Percentiles rank a stretch among this genome's conserved stretches.
phyloP scores from a whole-genome alignment of 164 flowering plant species.

The Protea cynaroides region DNA sequence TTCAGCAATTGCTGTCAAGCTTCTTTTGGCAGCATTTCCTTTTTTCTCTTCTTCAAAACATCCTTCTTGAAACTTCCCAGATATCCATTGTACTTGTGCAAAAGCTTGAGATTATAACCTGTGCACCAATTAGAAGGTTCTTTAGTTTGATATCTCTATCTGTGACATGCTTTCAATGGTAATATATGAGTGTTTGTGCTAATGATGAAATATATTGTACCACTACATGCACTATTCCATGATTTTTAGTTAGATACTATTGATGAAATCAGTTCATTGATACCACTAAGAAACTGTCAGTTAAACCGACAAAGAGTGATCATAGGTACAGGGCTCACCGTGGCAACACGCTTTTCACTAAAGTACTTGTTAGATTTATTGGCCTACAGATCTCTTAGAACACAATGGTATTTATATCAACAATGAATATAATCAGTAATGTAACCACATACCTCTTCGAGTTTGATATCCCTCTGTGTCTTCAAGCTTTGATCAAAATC shows the following conservation, averaged over 20 bases:
- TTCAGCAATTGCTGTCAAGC: conserved; percentile 78
- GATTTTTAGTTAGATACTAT: neutral
- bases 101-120: conserved; percentile 35
- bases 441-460: no score
- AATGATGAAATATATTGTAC: conserved; percentile 83
- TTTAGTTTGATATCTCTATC: conserved; percentile 98
- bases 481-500: no score
- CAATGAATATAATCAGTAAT: no score
- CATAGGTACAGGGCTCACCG: conserved; percentile 44
- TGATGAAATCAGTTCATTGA: neutral
- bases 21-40: conserved; percentile 86
- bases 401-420: no score
- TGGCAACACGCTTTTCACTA: conserved; percentile 91
- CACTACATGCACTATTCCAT: neutral
- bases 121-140: conserved; percentile 81
- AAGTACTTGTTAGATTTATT: no score
- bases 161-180: conserved; percentile 94
- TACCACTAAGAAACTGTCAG: no score
- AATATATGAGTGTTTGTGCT: conserved; percentile 85
- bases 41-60: conserved; percentile 49
- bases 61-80: conserved; percentile 83
- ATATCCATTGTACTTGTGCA: conserved; percentile 80
- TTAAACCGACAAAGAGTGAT: neutral
- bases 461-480: no score
- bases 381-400: no score